Evolutionary conservation across 306 rosid species (phyloP).

Genomic region (Fragaria nilgerrensis): DNA sequence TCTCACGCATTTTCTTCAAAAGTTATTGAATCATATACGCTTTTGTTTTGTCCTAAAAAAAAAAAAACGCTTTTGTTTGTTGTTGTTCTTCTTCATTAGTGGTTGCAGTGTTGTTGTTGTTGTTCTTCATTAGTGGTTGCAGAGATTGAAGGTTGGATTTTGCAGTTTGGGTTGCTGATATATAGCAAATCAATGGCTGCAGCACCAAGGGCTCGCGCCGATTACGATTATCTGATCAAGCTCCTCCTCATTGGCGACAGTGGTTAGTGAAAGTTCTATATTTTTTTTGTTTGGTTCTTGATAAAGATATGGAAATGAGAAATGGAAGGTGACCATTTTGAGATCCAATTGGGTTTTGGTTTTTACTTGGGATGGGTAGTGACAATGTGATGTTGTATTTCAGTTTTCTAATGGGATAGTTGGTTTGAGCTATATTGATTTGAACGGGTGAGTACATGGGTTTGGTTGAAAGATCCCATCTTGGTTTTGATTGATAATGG

Average conservation of each 20-base stretch:
- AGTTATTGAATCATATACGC: background rate
- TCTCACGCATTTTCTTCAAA: slow-evolving; percentile 16
- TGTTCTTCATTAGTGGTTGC: background rate
- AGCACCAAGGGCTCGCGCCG: slow-evolving; percentile 77
- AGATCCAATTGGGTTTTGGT: slow-evolving; percentile 10
- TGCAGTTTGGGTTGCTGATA: slow-evolving; percentile 25
- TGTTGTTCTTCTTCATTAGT: background rate
- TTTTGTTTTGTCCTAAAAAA: background rate
- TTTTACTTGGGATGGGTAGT: background rate
- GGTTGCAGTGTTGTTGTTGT: background rate
- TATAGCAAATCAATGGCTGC: slow-evolving; percentile 51
- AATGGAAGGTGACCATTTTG: background rate
- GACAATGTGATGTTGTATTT: background rate
- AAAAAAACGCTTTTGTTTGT: too few relatives aligned
- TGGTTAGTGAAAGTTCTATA: slow-evolving; percentile 38
- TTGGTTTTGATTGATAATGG: background rate
- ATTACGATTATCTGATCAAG: slow-evolving; percentile 88
- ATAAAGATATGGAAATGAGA: slow-evolving; percentile 18
- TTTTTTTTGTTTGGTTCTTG: slow-evolving; percentile 13
- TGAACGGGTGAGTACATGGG: background rate
- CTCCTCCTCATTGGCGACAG: slow-evolving; percentile 91
- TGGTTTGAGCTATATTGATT: background rate
- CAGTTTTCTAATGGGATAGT: background rate
- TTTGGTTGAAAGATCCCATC: background rate
- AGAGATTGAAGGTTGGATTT: slow-evolving; percentile 17